A percentile compares a stretch with the other conserved stretches of the same genome.
Evolutionary conservation across 805 yeast species (phyloP).

Genomic region (Metschnikowia lunata): DNA sequence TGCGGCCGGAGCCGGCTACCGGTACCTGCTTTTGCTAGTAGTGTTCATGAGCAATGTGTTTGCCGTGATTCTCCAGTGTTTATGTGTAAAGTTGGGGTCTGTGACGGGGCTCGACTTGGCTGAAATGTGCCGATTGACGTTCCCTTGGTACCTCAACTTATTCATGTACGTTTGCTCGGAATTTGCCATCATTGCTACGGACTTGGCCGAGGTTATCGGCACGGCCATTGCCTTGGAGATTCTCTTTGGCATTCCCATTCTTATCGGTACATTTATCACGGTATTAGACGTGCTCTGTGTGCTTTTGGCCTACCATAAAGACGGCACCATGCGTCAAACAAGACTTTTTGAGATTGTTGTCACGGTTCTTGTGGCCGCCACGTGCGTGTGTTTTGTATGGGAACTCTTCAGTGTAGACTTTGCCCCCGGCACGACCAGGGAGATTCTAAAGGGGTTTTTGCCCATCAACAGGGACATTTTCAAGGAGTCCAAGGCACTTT

Average conservation of each 20-base stretch:
- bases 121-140: slow-evolving; percentile 69
- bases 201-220: slow-evolving; percentile 91
- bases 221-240: slow-evolving; percentile 84
- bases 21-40: slow-evolving; percentile 67
- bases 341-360: slow-evolving; percentile 77
- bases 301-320: slow-evolving; percentile 68
- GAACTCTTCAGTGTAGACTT: slow-evolving; percentile 57
- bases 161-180: slow-evolving; percentile 70
- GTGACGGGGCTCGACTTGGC: slow-evolving; percentile 89
- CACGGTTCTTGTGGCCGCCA: slow-evolving; percentile 61
- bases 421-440: slow-evolving; percentile 47
- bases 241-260: slow-evolving; percentile 66
- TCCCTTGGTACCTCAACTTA: slow-evolving; percentile 64
- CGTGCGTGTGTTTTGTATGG: slow-evolving; percentile 70
- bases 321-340: slow-evolving; percentile 70
- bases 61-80: slow-evolving; percentile 77
- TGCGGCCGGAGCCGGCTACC: slow-evolving; percentile 77
- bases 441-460: slow-evolving; percentile 60
- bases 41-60: slow-evolving; percentile 74
- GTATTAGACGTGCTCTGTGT: slow-evolving; percentile 78
- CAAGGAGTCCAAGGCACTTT: slow-evolving; percentile 36
- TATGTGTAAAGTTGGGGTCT: slow-evolving; percentile 82
- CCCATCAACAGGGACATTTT: slow-evolving; percentile 44
- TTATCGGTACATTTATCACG: slow-evolving; percentile 73
- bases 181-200: slow-evolving; percentile 86